Percentiles rank a stretch among this genome's conserved stretches.
phyloP scores from a whole-genome alignment of 2,329 filamentous ascomycete genomes.

The Fusarium mexicanum region DNA sequence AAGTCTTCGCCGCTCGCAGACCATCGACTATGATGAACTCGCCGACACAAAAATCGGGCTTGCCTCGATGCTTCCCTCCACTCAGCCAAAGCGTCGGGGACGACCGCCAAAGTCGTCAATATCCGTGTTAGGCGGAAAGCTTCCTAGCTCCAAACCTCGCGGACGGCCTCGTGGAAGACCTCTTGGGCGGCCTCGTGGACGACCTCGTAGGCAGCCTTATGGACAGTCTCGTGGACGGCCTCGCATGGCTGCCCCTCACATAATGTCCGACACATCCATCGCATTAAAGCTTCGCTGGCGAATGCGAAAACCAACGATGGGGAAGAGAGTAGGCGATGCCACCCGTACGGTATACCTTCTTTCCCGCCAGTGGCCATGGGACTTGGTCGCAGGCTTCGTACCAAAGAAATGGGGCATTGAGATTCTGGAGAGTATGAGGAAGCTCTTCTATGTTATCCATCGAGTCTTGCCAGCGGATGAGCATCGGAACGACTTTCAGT shows the following conservation, averaged over 20 bases:
- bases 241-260: neutral
- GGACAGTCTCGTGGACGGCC: neutral
- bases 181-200: too few relatives aligned
- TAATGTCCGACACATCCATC: neutral
- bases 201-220: too few relatives aligned
- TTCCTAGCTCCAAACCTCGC: neutral
- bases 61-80: neutral
- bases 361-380: slow-evolving; percentile 2
- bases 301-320: neutral
- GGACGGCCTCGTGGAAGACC: neutral
- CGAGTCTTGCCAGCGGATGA: neutral
- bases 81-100: neutral
- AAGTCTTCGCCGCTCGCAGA: neutral
- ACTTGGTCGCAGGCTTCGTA: neutral
- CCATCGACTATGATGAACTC: neutral
- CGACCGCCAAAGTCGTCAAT: neutral
- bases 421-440: neutral
- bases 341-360: neutral
- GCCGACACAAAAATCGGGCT: neutral
- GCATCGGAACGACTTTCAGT: neutral
- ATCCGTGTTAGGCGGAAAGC: neutral
- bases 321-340: neutral
- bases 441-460: neutral
- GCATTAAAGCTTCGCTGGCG: neutral
- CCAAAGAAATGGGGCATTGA: neutral